Evolutionary conservation across 495 filamentous ascomycete species (phyloP), one percentile per base, ranked within the genome.

Genomic region (Terfezia claveryi): DNA sequence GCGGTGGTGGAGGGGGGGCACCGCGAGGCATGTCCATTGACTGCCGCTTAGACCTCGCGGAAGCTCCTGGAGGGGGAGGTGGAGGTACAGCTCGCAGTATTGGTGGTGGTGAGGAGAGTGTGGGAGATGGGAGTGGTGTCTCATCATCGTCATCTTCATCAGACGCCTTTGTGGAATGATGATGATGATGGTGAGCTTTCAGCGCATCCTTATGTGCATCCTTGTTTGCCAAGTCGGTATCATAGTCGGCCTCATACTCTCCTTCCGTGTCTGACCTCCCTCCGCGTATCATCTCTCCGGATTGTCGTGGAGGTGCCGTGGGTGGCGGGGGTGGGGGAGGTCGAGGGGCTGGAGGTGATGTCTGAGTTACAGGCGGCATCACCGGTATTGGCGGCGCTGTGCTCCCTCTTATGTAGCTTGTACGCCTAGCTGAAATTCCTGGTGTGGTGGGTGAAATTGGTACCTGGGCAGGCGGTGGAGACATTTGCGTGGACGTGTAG

Each of bases 221-320:
- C 36, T 85, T 81, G 49, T 92, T 83, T 1, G 83, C 88, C 60
- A 98, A 95, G 66, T 96, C 91, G 41, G 91, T 98, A 61, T 96
- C 91, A 66, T 98, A 96, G 64, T 96, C 91, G 17, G 88, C 91
- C 66, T 98, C 91, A 64, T 96, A 96, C 67, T 95, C 87, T 61
- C 73, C 76, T 49, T 88, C 85, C 16, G 75, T 82, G 44, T 85
- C 82, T 68, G 68, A 65, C 58, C 62, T 65, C 55, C 23, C 70
- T 60, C 14, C 67, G 66, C 60, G 50, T 62, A 59, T 53, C 59
- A 59, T 53, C 62, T 64, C 73, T 68, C 54, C 68, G 70, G 57
- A 86, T 76, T 44, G 72, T 71, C 20, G 82, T 82, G 84, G 86
- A 38, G 87, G 91, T 2, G 88, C 87, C 17, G 85, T 83, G 5